A percentile compares a stretch with the other conserved stretches of the same genome.
phyloP scores from a whole-genome alignment of 1,139 yeast genomes.

The Pichia sp. region DNA sequence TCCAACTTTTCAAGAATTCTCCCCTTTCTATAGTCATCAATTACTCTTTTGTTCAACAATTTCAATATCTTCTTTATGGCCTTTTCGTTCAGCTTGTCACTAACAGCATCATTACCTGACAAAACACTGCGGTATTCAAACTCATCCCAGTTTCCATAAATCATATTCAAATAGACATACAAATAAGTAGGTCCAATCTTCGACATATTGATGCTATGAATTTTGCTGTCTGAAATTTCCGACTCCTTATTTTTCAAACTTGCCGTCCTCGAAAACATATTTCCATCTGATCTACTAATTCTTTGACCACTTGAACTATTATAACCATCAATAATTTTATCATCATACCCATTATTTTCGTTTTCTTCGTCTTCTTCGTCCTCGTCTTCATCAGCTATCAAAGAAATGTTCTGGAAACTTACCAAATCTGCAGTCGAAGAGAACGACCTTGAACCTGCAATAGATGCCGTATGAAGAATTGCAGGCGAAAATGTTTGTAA shows the following conservation, averaged over 20 bases:
- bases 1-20: background rate
- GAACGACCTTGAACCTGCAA: background rate
- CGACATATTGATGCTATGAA: constrained; percentile 6
- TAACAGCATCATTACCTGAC: background rate
- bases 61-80: background rate
- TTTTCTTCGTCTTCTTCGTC: background rate
- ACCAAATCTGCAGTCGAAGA: background rate
- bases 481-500: background rate
- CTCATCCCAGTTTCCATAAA: constrained; percentile 14
- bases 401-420: constrained; percentile 3
- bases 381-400: constrained; percentile 5
- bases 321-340: background rate
- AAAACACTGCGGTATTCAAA: constrained; percentile 6
- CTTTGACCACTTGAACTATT: background rate
- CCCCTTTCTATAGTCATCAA: constrained; percentile 2
- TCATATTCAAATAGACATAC: constrained; percentile 6
- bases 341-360: background rate
- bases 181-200: constrained; percentile 13
- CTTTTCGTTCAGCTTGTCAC: background rate
- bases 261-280: background rate
- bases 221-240: background rate
- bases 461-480: background rate
- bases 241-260: background rate
- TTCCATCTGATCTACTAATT: background rate
- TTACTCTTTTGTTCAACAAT: background rate